Evolutionary conservation across 805 yeast species (phyloP).

Genomic region (Barnettozyma botsteinii): DNA sequence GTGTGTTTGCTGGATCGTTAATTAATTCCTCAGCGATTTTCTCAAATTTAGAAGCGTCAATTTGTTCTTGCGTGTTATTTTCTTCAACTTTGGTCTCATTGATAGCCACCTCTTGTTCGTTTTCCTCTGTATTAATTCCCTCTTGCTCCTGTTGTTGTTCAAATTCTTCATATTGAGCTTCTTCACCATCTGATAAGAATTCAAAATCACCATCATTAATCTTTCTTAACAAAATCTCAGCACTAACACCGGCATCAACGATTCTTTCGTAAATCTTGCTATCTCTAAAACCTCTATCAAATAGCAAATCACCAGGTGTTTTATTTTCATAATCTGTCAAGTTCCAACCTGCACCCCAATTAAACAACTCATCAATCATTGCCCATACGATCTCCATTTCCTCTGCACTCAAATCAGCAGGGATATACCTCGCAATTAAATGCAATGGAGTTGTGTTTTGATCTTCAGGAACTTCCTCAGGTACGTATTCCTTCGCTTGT

Average conservation of each 20-base stretch:
- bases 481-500: slow-evolving; percentile 34
- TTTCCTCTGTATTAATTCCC: too few relatives aligned
- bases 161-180: slow-evolving; percentile 24
- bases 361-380: slow-evolving; percentile 63
- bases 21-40: slow-evolving; percentile 21
- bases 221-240: slow-evolving; percentile 74
- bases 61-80: not conserved
- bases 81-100: not conserved
- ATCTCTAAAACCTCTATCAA: slow-evolving; percentile 40
- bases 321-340: slow-evolving; percentile 62
- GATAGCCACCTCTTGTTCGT: slow-evolving; percentile 10
- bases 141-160: slow-evolving; percentile 15
- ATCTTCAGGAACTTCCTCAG: slow-evolving; percentile 29
- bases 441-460: slow-evolving; percentile 80
- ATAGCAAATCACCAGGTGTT: slow-evolving; percentile 81
- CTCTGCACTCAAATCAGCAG: slow-evolving; percentile 31
- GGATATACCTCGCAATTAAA: slow-evolving; percentile 50
- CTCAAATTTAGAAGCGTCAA: slow-evolving; percentile 11
- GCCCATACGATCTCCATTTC: slow-evolving; percentile 42
- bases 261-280: slow-evolving; percentile 41
- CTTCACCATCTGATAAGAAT: slow-evolving; percentile 38
- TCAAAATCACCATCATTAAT: slow-evolving; percentile 59
- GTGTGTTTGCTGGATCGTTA: slow-evolving; percentile 59
- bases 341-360: slow-evolving; percentile 93
- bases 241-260: slow-evolving; percentile 85